Evolutionary conservation across 768 basidiomycete species (phyloP), one percentile per base, ranked within the genome.

Genomic region (Russula lepida): DNA sequence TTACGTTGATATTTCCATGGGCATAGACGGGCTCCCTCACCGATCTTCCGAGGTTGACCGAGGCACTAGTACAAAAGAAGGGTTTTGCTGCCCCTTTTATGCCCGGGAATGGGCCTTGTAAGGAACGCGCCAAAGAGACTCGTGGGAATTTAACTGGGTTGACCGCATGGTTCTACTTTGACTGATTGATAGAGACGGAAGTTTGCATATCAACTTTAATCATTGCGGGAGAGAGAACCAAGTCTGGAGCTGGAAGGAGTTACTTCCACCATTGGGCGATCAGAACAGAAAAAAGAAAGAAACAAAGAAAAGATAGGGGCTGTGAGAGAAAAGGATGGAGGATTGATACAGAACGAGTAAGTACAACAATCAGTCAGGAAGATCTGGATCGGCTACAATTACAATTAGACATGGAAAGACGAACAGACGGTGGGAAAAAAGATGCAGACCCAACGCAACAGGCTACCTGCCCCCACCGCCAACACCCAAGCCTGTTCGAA

Each of bases 321-420:
- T 23, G 23, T 37, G 43, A 47, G 43, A 54, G 25, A 33, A n/a
- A 37, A 35, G 56, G 44, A 47, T 46, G 53, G 33, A n/a, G 21
- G 37, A 32, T 62, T 57, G 67, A 68, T 69, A 73, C 72, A 75
- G 41, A 48, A 62, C 68, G 64, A 56, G 68, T 69, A 72, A 69
- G 66, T 74, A 74, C 70, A 72, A 64, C 68, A 72, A 67, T 68
- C 60, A 71, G 58, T 64, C 21, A 43, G 44, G 23, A 21, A 23
- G 33, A 58, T 68, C 67, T 68, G 35, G 62, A 55, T 52, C 61
- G 49, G 51, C 61, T 62, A 56, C 53, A 64, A 65, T 58, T 62
- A 56, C 53, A 64, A 65, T 58, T 63, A 56, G 52, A 64, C 44
- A 9, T 23, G 35, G 28, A 30, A 21, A 47, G 27, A 28, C n/a